A percentile compares a stretch with the other conserved stretches of the same genome.
phyloP scores from a whole-genome alignment of 2,329 filamentous ascomycete species.

The Periconia sp. region DNA sequence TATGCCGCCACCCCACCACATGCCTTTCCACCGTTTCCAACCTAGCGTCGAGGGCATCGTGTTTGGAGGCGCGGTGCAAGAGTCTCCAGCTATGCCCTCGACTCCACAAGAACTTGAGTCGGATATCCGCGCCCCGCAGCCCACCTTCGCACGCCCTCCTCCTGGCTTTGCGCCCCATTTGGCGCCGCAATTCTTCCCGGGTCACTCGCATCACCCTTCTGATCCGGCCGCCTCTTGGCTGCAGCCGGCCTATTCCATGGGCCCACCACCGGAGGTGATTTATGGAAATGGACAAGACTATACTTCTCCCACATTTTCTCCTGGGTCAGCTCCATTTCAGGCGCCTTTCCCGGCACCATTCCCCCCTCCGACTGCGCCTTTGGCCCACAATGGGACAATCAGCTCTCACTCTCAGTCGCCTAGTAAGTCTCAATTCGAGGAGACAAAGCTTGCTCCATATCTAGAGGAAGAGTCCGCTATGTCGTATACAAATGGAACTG shows the following conservation, averaged over 20 bases:
- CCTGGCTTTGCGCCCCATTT: conserved; percentile 36
- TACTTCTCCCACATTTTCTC: conserved; percentile 19
- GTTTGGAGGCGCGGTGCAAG: conserved; percentile 41
- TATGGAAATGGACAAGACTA: conserved; percentile 28
- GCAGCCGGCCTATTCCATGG: conserved; percentile 31
- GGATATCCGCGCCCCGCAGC: conserved; percentile 18
- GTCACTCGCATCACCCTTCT: conserved; percentile 39
- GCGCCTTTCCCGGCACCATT: conserved; percentile 21
- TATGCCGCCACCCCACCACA: conserved; percentile 11
- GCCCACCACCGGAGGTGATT: conserved; percentile 24
- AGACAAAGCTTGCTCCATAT: conserved; percentile 21
- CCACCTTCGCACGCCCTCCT: conserved; percentile 28
- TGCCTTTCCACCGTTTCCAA: conserved; percentile 21
- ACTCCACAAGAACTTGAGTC: conserved; percentile 33
- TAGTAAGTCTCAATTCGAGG: conserved; percentile 30
- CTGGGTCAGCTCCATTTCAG: conserved; percentile 20
- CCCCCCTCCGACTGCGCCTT: conserved; percentile 17
- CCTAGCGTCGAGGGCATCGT: conserved; percentile 39
- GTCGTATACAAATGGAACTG: conserved; percentile 20
- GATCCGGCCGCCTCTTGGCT: conserved; percentile 34
- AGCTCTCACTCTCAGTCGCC: conserved; percentile 39
- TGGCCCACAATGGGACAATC: conserved; percentile 25
- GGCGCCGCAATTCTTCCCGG: conserved; percentile 32
- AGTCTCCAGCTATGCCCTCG: conserved; percentile 42
- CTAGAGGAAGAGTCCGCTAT: conserved; percentile 21